These are phyloP conservation scores for Skeletonema grethae DNA, from an alignment of 108 stramenopile genomes.

Conservation along the genomic window DNA sequence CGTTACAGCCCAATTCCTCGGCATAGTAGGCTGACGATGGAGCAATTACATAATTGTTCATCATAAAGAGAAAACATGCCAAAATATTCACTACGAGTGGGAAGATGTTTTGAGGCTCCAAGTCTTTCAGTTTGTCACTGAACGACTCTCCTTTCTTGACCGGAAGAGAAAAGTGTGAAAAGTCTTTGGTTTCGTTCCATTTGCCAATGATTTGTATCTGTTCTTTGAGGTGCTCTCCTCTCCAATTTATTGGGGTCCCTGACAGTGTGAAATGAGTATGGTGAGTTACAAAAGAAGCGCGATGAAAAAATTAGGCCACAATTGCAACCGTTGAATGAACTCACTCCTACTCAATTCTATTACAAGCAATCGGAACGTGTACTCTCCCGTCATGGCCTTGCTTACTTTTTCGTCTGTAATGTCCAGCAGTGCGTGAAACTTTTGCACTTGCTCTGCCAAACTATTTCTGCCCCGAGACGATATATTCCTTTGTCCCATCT, in stretches of 20 bases:
- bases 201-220: conserved; percentile 44
- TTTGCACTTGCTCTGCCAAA: neutral
- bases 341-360: conserved; percentile 17
- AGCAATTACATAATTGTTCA: conserved; percentile 87
- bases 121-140: conserved; percentile 22
- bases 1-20: conserved; percentile 67
- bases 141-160: conserved; percentile 6
- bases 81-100: conserved; percentile 71
- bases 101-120: conserved; percentile 45
- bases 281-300: neutral
- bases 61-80: conserved; percentile 84
- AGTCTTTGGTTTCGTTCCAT: conserved; percentile 43
- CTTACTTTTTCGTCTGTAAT: conserved; percentile 1
- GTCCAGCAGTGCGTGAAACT: neutral
- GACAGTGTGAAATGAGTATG: neutral
- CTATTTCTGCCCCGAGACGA: neutral
- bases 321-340: neutral
- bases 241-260: conserved; percentile 1
- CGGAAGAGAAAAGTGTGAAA: conserved; percentile 11
- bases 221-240: conserved; percentile 48
- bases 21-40: conserved; percentile 81
- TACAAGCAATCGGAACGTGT: conserved; percentile 10
- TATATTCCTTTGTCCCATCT: neutral
- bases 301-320: neutral
- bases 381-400: conserved; percentile 8